Conservation (phyloP, 139 green algal species). For the Chlamydomonas schloesseri region DNA sequence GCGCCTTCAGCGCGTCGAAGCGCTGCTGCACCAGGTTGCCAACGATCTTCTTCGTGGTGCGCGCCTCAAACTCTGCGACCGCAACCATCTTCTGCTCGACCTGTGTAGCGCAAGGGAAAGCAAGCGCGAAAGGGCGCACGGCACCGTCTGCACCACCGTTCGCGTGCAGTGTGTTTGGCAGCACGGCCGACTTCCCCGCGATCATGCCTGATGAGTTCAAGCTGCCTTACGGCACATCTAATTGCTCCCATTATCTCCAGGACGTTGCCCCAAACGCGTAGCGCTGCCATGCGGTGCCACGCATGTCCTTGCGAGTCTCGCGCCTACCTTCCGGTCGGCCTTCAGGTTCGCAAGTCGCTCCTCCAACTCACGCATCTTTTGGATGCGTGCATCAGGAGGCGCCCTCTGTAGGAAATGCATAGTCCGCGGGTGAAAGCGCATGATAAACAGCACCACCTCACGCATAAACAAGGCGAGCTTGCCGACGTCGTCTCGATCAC, state of each 20-base stretch:
- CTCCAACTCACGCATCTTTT: constrained; percentile 65
- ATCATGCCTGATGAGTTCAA: no score
- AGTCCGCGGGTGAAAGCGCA: no score
- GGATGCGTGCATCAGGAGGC: constrained; percentile 54
- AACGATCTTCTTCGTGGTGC: constrained; percentile 40
- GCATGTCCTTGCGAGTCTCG: no score
- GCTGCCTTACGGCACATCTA: no score
- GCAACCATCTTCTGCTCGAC: constrained; percentile 20
- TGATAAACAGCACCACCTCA: no score
- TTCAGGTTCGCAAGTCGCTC: constrained; percentile 58
- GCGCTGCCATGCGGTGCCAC: no score
- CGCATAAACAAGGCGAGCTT: no score
- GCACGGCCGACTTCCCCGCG: no score
- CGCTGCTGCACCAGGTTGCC: constrained; percentile 44
- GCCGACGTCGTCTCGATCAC: no score
- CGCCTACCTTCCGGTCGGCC: constrained; percentile 6
- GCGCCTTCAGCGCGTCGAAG: constrained; percentile 56
- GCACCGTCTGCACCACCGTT: constrained; percentile 37
- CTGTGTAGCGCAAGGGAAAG: neutral
- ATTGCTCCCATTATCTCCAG: no score
- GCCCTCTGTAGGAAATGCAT: constrained; percentile 6
- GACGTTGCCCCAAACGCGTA: no score
- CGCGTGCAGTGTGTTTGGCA: no score
- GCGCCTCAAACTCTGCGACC: constrained; percentile 28
- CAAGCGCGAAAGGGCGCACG: neutral